These are phyloP conservation scores for Oxalis stricta DNA, from an alignment of 441 rosid species.

Conservation along the genomic window DNA sequence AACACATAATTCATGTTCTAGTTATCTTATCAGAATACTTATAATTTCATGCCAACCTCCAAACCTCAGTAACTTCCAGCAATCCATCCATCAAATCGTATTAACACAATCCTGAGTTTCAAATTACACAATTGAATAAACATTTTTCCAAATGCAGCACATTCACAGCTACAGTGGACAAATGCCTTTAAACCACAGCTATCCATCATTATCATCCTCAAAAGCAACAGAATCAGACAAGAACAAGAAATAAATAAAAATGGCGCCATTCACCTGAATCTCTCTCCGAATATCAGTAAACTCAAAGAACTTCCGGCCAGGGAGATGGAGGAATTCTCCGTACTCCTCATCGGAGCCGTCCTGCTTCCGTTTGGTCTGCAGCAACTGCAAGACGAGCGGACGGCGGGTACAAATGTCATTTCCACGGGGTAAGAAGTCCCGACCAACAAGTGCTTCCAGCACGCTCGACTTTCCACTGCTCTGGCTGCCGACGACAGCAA, in stretches of 20 bases:
- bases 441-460: constrained; percentile 63
- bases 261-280: constrained; percentile 46
- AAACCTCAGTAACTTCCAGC: too few relatives aligned
- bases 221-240: too few relatives aligned
- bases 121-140: too few relatives aligned
- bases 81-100: too few relatives aligned
- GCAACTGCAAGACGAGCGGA: constrained; percentile 68
- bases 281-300: constrained; percentile 71
- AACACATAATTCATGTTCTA: too few relatives aligned
- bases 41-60: too few relatives aligned
- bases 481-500: constrained; percentile 70
- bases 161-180: too few relatives aligned
- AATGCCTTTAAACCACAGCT: too few relatives aligned
- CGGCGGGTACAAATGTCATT: constrained; percentile 66
- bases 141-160: too few relatives aligned
- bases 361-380: constrained; percentile 47
- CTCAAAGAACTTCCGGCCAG: constrained; percentile 57
- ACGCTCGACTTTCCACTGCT: constrained; percentile 81
- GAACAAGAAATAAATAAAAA: constrained; percentile 1
- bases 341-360: constrained; percentile 56
- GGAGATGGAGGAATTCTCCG: constrained; percentile 71
- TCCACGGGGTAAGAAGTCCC: constrained; percentile 70
- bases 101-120: too few relatives aligned
- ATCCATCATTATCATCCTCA: too few relatives aligned
- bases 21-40: too few relatives aligned